Base-by-base conservation (phyloP, 306 rosid species). In the Cicer chorassanicum region DNA sequence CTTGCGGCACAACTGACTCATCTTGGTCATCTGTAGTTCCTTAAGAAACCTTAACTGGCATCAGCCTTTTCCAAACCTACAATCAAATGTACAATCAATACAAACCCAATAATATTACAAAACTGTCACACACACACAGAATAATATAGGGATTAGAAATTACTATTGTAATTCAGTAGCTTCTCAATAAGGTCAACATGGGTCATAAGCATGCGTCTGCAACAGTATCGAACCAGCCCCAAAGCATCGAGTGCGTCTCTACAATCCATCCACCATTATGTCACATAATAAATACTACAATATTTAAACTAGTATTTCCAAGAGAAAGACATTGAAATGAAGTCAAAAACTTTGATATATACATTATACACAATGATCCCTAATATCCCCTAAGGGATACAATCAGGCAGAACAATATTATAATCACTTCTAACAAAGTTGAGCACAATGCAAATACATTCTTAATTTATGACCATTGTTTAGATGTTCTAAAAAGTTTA, bases 201-300 rank as follows among this genome's bases (percentile, higher is more conserved):
- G 49, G 99, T 94, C 99, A 94, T 92, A 61, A 94, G 97, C 99
- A 92, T 94, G 18, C 97, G 84, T 73, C 99, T 86, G 70, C 97
- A 94, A 75, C 97, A 94, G 56, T 92, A 94, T 18, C 96, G 96
- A 80, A 94, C 96, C 86, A 94, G 80, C 8, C 89, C 91, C 90
- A 94, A 66, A 7, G 93, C 95, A 90, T 94, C 97, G 60, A 94
- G 89, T 13, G 97, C 99, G 79, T 94, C 96, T 64, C 96, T 94
- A 86, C 72, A 86, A 41, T 65, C 49, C 80, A 81, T 51, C 57
- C 82, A 81, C 38, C 73, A 77, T 9, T 2, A 64, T 45, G 59
- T 81, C 21, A 82, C 12, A 49, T 13, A 49, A 49, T 45, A 10
- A 46, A 68, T 46, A 73, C 19, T 16, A 45, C 3, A 1, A 14